Base-by-base conservation (phyloP, 75 land plant species). In the Larix kaempferi region DNA sequence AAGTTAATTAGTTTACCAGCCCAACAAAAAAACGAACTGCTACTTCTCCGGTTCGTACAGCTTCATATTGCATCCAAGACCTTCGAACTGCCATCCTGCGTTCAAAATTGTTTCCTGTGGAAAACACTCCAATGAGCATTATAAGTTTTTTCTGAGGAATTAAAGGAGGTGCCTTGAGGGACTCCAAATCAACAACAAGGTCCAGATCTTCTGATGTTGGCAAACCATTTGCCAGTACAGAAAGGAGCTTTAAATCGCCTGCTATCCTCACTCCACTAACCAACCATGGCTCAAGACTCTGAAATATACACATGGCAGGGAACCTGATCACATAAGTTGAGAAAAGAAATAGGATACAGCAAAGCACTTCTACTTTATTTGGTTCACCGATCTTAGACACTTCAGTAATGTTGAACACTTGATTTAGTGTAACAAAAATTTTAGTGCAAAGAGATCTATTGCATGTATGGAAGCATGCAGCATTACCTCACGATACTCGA, bases 11-110 rank as follows among this genome's bases (percentile, higher is more conserved):
- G 21, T 5, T 83, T 90, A 96, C 99, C 84, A 95, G 84, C 29
- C 99, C 99, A 69, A 91, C 89, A 79, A 96, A 91, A 82, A 96
- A 96, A 12, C 99, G 93, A 21, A 94, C 98, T 59, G 84, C 91
- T 1, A 94, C 92, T 71, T 80, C 80, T 3, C 99, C 93, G 56
- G 88, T 79, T 21, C 99, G 90, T 44, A 93, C 93, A 78, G 80
- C 83, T 74, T 79, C 79, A 78, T 84, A 92, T 81, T 94, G 97
- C 97, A 94, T 92, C 97, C 97, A 94, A 16, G 97, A 81, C 73
- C 95, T 81, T 73, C 97, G 86, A 27, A 92, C 79, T 0, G 95
- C 97, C 95, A 92, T 92, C 52, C 97, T 83, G 52, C 97, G 89
- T 78, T 88, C 89, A 76, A 92, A 94, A 77, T 94, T 92, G 84